phyloP scores from a whole-genome alignment of 2,329 filamentous ascomycete genomes.

The Lecanicillium sp. region DNA sequence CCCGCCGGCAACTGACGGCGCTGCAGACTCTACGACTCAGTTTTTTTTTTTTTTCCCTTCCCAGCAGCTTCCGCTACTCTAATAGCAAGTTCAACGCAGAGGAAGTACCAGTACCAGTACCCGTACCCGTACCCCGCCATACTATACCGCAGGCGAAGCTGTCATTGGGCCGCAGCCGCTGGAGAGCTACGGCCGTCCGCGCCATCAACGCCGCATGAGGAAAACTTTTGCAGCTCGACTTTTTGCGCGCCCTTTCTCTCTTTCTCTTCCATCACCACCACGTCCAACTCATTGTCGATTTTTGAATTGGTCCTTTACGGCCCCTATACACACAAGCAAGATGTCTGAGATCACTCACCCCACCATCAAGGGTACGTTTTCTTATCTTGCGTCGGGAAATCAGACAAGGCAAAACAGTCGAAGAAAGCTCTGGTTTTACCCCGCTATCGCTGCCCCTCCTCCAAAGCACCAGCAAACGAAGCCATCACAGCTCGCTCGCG shows the following conservation, averaged over 20 bases:
- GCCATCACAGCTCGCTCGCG: background rate
- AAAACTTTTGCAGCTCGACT: constrained; percentile 13
- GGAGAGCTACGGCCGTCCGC: background rate
- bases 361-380: constrained; percentile 51
- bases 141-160: background rate
- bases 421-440: background rate
- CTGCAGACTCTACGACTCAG: constrained; percentile 1
- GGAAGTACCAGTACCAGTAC: too few relatives aligned
- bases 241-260: constrained; percentile 5
- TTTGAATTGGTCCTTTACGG: constrained; percentile 3
- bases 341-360: constrained; percentile 52
- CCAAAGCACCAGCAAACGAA: constrained; percentile 20
- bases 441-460: constrained; percentile 19
- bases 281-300: background rate
- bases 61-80: background rate
- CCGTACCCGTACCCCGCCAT: too few relatives aligned
- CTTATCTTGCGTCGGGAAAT: too few relatives aligned
- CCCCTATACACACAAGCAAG: constrained; percentile 19
- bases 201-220: constrained; percentile 10
- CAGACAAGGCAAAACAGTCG: background rate
- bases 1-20: constrained; percentile 6
- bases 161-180: background rate
- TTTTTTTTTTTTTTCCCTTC: background rate
- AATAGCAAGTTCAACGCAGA: too few relatives aligned
- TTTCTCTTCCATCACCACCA: constrained; percentile 13